Conservation (phyloP, 805 yeast species). For the Suhomyces faveliae region DNA sequence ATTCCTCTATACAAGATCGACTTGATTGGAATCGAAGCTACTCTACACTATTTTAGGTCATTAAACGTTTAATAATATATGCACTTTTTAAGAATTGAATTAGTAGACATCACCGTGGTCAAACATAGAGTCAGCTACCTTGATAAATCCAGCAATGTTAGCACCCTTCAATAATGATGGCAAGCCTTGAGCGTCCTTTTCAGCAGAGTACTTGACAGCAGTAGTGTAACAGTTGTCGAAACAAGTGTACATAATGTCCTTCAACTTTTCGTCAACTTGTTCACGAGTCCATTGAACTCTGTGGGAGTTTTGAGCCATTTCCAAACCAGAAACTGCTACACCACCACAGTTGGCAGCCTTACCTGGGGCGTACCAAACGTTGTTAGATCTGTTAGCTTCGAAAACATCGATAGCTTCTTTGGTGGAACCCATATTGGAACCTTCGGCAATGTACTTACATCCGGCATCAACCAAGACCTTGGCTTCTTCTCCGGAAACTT, state of each 20-base stretch:
- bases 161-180: constrained; percentile 99
- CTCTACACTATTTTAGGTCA: neutral
- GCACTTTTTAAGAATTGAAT: constrained; percentile 8
- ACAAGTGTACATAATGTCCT: constrained; percentile 89
- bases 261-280: constrained; percentile 88
- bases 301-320: constrained; percentile 99
- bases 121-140: constrained; percentile 98
- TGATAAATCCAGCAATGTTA: constrained; percentile 97
- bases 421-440: constrained; percentile 99
- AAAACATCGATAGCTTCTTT: constrained; percentile 94
- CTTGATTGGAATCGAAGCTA: too few relatives aligned
- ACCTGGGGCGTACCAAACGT: constrained; percentile 98
- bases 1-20: too few relatives aligned
- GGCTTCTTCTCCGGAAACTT: constrained; percentile 96
- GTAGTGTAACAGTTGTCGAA: constrained; percentile 91
- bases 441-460: constrained; percentile 92
- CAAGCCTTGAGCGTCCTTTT: constrained; percentile 55
- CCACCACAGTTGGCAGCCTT: constrained; percentile 99
- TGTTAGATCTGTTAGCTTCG: constrained; percentile 70
- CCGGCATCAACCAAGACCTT: constrained; percentile 91
- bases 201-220: constrained; percentile 76
- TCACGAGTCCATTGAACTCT: constrained; percentile 88
- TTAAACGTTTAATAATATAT: constrained; percentile 6
- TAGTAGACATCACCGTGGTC: constrained; percentile 84
- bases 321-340: constrained; percentile 97